These are phyloP conservation scores for Fusarium falciforme DNA, from an alignment of 2,329 filamentous ascomycete genomes.

Conservation along the genomic window DNA sequence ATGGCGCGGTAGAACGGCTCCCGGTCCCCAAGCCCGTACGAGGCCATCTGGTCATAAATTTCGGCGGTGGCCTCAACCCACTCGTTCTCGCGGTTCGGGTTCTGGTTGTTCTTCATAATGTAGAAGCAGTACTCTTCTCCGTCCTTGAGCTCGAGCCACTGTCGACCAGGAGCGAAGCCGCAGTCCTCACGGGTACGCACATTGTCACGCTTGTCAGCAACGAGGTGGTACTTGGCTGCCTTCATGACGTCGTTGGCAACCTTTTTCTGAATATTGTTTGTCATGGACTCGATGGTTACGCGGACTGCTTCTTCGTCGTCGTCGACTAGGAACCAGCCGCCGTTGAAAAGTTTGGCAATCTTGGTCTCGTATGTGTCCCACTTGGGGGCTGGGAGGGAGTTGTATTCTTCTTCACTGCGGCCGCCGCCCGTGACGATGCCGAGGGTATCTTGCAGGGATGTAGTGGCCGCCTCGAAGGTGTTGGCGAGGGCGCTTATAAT, in stretches of 20 bases:
- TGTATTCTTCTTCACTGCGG: background rate
- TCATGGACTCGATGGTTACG: constrained; percentile 2
- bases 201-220: constrained; percentile 23
- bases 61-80: constrained; percentile 12
- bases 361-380: constrained; percentile 10
- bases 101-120: constrained; percentile 8
- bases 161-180: constrained; percentile 15
- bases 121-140: constrained; percentile 34
- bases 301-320: constrained; percentile 8
- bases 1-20: constrained; percentile 23
- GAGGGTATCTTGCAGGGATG: background rate
- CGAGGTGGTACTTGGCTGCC: constrained; percentile 17
- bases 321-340: constrained; percentile 21
- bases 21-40: constrained; percentile 15
- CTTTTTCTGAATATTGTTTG: constrained; percentile 25
- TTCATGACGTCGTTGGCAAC: constrained; percentile 37
- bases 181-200: constrained; percentile 9
- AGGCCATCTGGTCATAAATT: constrained; percentile 28
- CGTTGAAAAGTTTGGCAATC: constrained; percentile 27
- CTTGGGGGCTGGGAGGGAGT: constrained; percentile 3
- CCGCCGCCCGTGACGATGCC: constrained; percentile 13
- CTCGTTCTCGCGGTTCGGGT: background rate
- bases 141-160: constrained; percentile 23
- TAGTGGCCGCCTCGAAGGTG: background rate
- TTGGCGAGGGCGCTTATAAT: background rate